Evolutionary conservation across 2,329 filamentous ascomycete genomes (phyloP).

Genomic region (Microcyclosporella mali): DNA sequence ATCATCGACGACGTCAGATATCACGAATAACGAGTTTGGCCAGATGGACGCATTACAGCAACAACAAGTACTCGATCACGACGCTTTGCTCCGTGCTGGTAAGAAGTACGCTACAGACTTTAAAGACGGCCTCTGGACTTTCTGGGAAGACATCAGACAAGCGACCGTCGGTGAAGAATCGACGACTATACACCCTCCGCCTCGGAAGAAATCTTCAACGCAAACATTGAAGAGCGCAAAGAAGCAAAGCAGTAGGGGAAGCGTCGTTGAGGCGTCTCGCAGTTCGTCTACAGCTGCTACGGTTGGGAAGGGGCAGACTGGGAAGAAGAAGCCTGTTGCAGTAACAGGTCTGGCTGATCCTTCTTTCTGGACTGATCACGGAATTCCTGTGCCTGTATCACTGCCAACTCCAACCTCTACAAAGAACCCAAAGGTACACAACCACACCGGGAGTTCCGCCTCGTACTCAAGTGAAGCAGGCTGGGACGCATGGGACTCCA

Average conservation of each 20-base stretch:
- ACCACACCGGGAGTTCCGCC: constrained; percentile 13
- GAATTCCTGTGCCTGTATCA: constrained; percentile 11
- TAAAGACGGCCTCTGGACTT: constrained; percentile 83
- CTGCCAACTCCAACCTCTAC: constrained; percentile 12
- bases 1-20: constrained; percentile 1
- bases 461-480: constrained; percentile 26
- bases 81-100: constrained; percentile 49
- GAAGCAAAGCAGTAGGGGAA: constrained; percentile 26
- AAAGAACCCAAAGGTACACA: constrained; percentile 23
- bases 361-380: constrained; percentile 28
- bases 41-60: neutral
- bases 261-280: constrained; percentile 18
- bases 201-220: constrained; percentile 21
- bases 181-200: constrained; percentile 45
- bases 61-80: constrained; percentile 38
- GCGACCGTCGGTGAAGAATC: constrained; percentile 94
- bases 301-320: constrained; percentile 11
- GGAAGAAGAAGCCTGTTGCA: constrained; percentile 20
- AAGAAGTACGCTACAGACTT: constrained; percentile 87
- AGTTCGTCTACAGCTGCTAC: constrained; percentile 18
- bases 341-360: constrained; percentile 25
- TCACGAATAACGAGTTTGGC: neutral
- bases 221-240: constrained; percentile 19
- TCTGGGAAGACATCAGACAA: constrained; percentile 90
- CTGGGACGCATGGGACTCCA: constrained; percentile 30